Conservation (phyloP, 1,139 yeast species). For the Waltiozyma solani region DNA sequence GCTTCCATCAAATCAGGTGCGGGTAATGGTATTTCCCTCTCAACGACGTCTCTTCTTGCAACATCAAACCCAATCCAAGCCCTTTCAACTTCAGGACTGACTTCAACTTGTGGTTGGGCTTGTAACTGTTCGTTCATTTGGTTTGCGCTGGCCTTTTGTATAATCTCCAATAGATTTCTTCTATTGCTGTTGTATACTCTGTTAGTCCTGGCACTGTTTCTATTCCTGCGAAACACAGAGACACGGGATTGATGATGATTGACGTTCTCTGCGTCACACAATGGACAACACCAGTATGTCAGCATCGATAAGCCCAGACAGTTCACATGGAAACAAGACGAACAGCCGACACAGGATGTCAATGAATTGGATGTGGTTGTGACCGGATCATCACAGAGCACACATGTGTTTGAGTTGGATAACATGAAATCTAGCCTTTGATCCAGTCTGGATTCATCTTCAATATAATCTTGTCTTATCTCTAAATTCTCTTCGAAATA, state of each 20-base stretch:
- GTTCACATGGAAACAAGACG: constrained; percentile 17
- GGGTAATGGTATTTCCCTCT: background rate
- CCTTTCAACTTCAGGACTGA: constrained; percentile 11
- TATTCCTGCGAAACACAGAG: constrained; percentile 12
- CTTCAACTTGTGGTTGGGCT: constrained; percentile 2
- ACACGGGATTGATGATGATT: constrained; percentile 11
- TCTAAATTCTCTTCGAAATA: constrained; percentile 15
- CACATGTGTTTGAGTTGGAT: constrained; percentile 15
- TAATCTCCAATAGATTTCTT: background rate
- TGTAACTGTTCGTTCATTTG: constrained; percentile 17
- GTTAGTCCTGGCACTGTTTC: constrained; percentile 18
- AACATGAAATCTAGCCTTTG: constrained; percentile 13
- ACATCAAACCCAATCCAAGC: constrained; percentile 17
- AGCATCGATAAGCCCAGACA: constrained; percentile 15
- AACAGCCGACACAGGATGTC: constrained; percentile 14
- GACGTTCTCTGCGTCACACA: constrained; percentile 19
- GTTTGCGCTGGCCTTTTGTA: constrained; percentile 9
- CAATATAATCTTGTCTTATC: constrained; percentile 9
- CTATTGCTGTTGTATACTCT: constrained; percentile 12
- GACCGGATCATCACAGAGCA: constrained; percentile 14
- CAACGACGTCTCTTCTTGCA: constrained; percentile 7
- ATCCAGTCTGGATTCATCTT: constrained; percentile 7
- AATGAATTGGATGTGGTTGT: constrained; percentile 7
- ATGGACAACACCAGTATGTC: constrained; percentile 19
- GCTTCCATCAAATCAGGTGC: too few species aligned